A percentile compares a stretch with the other conserved stretches of the same genome.
These are phyloP conservation scores for Berberis vulgaris DNA, from an alignment of 164 flowering plant genomes.

Conservation along the genomic window DNA sequence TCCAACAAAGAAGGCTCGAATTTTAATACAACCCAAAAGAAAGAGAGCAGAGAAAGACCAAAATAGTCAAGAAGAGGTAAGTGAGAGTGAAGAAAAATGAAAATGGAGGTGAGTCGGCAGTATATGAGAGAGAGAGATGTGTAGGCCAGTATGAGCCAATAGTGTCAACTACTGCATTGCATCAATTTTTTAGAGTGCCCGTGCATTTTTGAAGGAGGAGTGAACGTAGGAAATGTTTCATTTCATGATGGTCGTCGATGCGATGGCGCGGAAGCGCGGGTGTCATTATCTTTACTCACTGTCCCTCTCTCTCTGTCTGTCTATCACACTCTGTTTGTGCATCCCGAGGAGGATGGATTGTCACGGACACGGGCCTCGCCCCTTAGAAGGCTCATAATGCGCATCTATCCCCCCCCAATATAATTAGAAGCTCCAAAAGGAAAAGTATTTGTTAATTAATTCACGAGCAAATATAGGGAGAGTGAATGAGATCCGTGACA, in stretches of 20 bases:
- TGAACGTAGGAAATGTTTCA: no score
- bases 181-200: not conserved
- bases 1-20: not conserved
- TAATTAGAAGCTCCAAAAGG: no score
- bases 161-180: not conserved
- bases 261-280: constrained; percentile 2
- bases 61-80: not conserved
- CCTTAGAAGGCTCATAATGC: no score
- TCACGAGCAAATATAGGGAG: no score
- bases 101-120: not conserved
- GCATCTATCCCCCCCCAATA: no score
- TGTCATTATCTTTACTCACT: constrained; percentile 2
- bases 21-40: not conserved
- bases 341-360: no score
- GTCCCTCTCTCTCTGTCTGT: no score
- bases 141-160: constrained; percentile 1
- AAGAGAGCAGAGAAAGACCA: not conserved
- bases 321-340: no score
- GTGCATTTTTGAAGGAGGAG: not conserved
- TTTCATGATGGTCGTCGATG: not conserved
- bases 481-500: no score
- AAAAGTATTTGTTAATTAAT: no score
- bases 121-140: not conserved
- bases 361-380: no score
- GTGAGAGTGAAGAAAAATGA: not conserved